Percentiles rank a stretch among this genome's conserved stretches.
Conservation (phyloP, 208 protist species). For the Angomonas deanei region DNA sequence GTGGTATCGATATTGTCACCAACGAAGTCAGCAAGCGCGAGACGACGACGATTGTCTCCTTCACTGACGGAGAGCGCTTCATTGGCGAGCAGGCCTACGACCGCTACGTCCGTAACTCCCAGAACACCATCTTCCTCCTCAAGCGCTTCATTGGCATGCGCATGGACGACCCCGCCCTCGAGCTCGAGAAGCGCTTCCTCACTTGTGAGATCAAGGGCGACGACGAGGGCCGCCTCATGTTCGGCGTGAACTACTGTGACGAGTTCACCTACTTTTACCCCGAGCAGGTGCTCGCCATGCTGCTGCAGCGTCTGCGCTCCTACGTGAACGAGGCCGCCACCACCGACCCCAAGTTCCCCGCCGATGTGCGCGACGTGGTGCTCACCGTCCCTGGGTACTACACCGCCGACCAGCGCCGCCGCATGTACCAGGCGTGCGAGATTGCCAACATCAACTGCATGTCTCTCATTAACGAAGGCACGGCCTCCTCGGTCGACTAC, state of each 20-base stretch:
- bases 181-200: conserved; percentile 49
- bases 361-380: conserved; percentile 76
- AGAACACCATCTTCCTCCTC: conserved; percentile 82
- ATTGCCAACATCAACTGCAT: conserved; percentile 87
- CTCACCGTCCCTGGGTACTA: conserved; percentile 87
- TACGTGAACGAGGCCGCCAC: conserved; percentile 77
- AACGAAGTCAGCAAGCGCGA: conserved; percentile 89
- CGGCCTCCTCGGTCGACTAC: conserved; percentile 87
- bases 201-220: conserved; percentile 64
- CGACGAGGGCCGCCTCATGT: conserved; percentile 66
- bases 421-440: conserved; percentile 79
- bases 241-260: conserved; percentile 75
- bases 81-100: conserved; percentile 86
- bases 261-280: conserved; percentile 77
- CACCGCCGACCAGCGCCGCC: conserved; percentile 71
- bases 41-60: conserved; percentile 88
- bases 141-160: conserved; percentile 88
- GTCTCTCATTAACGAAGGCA: conserved; percentile 87
- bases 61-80: conserved; percentile 77
- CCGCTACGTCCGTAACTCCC: conserved; percentile 75
- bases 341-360: conserved; percentile 43
- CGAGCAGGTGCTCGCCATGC: conserved; percentile 91
- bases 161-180: conserved; percentile 62
- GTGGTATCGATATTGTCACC: conserved; percentile 87
- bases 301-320: conserved; percentile 69